These are phyloP conservation scores for Aspergillus sp. DNA, from an alignment of 2,329 filamentous ascomycete genomes.

Conservation along the genomic window DNA sequence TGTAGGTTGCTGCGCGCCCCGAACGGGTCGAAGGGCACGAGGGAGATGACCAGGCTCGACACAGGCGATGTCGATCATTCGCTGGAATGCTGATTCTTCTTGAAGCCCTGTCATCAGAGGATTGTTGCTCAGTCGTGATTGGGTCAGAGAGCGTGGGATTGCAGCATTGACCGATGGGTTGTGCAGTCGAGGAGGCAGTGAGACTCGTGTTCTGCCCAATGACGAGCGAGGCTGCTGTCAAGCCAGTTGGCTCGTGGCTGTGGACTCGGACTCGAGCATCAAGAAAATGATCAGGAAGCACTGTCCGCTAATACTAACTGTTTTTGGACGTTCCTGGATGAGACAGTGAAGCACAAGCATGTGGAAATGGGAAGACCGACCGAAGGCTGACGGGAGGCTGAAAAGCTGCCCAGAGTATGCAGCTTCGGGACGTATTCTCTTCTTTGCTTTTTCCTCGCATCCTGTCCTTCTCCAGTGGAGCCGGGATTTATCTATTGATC, in stretches of 20 bases:
- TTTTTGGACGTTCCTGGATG: not conserved
- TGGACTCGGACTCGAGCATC: constrained; percentile 1
- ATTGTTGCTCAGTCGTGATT: constrained; percentile 6
- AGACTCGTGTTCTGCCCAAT: constrained; percentile 21
- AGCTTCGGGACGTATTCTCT: not conserved
- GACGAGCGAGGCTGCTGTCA: constrained; percentile 4
- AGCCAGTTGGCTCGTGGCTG: constrained; percentile 3
- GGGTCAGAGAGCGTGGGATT: not conserved
- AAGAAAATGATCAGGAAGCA: not conserved
- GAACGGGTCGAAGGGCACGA: constrained; percentile 8
- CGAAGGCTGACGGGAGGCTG: not conserved
- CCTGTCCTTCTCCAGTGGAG: not conserved
- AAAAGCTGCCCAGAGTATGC: constrained; percentile 3
- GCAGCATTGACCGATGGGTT: constrained; percentile 1
- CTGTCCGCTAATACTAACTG: constrained; percentile 1
- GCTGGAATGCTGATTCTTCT: not conserved
- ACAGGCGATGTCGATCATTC: constrained; percentile 4
- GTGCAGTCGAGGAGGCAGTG: constrained; percentile 19
- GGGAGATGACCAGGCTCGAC: not conserved
- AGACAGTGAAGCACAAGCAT: not conserved
- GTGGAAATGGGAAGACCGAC: not conserved
- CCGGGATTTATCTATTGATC: not conserved
- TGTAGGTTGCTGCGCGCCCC: not conserved
- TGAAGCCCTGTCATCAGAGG: not conserved
- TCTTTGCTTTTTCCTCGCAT: not conserved